These are phyloP conservation scores for Knufia fluminis DNA, from an alignment of 2,329 filamentous ascomycete genomes.

Conservation along the genomic window DNA sequence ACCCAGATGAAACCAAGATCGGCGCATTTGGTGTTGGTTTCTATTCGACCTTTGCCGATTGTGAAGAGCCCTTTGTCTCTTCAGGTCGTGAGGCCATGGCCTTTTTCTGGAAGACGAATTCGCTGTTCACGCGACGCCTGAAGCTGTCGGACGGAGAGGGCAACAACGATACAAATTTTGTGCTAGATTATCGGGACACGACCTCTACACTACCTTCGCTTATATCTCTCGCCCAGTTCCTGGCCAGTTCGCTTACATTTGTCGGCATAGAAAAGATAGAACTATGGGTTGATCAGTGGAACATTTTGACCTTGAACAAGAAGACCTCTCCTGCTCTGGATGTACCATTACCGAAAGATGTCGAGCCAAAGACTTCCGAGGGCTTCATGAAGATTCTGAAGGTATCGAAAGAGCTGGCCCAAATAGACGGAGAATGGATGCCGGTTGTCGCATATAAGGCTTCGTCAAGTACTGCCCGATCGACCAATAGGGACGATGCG, in stretches of 20 bases:
- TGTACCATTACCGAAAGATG: conserved; percentile 64
- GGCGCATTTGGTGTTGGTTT: conserved; percentile 97
- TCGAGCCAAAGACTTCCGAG: conserved; percentile 75
- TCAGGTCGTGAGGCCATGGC: conserved; percentile 91
- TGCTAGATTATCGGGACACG: conserved; percentile 84
- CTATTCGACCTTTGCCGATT: conserved; percentile 97
- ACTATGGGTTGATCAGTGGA: conserved; percentile 81
- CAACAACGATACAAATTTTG: conserved; percentile 73
- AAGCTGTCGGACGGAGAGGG: conserved; percentile 59
- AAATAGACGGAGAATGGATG: conserved; percentile 88
- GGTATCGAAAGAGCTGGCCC: conserved; percentile 78
- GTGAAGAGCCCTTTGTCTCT: conserved; percentile 93
- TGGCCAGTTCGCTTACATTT: conserved; percentile 92
- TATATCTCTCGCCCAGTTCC: conserved; percentile 77
- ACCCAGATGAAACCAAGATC: conserved; percentile 98
- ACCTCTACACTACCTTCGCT: conserved; percentile 81
- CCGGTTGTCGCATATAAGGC: conserved; percentile 77
- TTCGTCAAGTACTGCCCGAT: conserved; percentile 34
- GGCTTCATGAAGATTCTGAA: conserved; percentile 75
- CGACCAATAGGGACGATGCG: conserved; percentile 33
- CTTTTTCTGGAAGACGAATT: conserved; percentile 99
- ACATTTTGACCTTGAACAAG: conserved; percentile 69
- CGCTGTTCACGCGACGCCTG: conserved; percentile 81
- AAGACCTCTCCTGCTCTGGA: conserved; percentile 70
- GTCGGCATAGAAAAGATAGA: conserved; percentile 82